A percentile compares a stretch with the other conserved stretches of the same genome.
Evolutionary conservation across 139 green algal species (phyloP).

Genomic region (Axilococcus clingmanii): DNA sequence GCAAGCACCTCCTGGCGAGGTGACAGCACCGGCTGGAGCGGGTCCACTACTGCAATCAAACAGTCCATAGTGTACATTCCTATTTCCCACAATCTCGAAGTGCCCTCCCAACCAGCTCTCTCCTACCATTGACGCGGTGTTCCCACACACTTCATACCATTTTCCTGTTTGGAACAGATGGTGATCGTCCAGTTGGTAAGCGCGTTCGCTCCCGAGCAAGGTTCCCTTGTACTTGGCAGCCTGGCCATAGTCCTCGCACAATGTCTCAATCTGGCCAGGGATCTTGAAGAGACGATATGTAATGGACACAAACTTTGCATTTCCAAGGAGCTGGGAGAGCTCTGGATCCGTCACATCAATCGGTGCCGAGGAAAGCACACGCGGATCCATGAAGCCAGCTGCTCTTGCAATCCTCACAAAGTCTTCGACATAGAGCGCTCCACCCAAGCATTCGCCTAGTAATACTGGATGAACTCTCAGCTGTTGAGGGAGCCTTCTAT

Average conservation of each 20-base stretch:
- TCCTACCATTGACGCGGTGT: slow-evolving; percentile 83
- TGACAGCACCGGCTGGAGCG: not conserved
- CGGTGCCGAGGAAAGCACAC: slow-evolving; percentile 40
- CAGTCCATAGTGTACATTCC: slow-evolving; percentile 58
- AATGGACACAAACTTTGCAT: slow-evolving; percentile 84
- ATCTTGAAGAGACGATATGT: slow-evolving; percentile 97
- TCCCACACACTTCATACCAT: slow-evolving; percentile 79
- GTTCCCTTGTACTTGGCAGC: slow-evolving; percentile 47
- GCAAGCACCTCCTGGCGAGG: too few relatives aligned
- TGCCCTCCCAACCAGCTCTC: slow-evolving; percentile 69
- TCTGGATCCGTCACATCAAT: slow-evolving; percentile 70
- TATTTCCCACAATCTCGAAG: slow-evolving; percentile 65
- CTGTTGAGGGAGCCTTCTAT: slow-evolving; percentile 55
- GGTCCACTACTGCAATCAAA: slow-evolving; percentile 30
- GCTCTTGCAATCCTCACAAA: slow-evolving; percentile 66
- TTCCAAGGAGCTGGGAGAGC: slow-evolving; percentile 60
- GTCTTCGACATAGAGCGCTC: slow-evolving; percentile 88
- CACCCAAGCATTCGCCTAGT: slow-evolving; percentile 88
- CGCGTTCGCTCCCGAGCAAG: slow-evolving; percentile 52
- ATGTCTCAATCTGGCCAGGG: slow-evolving; percentile 61
- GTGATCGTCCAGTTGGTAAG: slow-evolving; percentile 74
- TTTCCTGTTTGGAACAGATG: slow-evolving; percentile 67
- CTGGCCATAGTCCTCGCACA: slow-evolving; percentile 81
- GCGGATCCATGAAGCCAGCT: slow-evolving; percentile 77
- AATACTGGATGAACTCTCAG: slow-evolving; percentile 33